These are phyloP conservation scores for Saccharomyces uvarum DNA, from an alignment of 1,139 yeast genomes.

Conservation along the genomic window DNA sequence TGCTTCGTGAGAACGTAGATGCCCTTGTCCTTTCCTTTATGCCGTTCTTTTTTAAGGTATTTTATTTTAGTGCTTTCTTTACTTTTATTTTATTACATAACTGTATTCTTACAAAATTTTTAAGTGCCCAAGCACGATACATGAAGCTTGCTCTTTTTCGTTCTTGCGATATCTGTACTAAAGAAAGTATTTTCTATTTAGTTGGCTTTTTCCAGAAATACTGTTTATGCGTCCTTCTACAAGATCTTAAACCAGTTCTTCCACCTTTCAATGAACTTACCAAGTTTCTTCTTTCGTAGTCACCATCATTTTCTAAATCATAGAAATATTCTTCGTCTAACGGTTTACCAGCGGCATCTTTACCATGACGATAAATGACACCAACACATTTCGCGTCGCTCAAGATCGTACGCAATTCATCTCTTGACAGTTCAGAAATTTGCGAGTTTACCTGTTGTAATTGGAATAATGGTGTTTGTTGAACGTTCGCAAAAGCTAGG, in stretches of 20 bases:
- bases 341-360: constrained; percentile 93
- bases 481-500: constrained; percentile 79
- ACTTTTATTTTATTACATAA: constrained; percentile 5
- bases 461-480: constrained; percentile 74
- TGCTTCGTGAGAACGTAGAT: constrained; percentile 4
- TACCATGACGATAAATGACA: constrained; percentile 77
- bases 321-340: constrained; percentile 91
- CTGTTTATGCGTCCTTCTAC: constrained; percentile 91
- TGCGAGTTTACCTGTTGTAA: constrained; percentile 53
- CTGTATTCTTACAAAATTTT: constrained; percentile 6
- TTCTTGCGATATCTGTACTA: not conserved
- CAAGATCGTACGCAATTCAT: constrained; percentile 41
- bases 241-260: constrained; percentile 69
- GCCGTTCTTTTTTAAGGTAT: not conserved
- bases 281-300: constrained; percentile 56
- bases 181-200: constrained; percentile 10
- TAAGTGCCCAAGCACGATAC: not conserved
- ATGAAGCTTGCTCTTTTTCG: not conserved
- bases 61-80: not conserved
- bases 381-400: constrained; percentile 52
- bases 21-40: not conserved
- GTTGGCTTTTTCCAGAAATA: constrained; percentile 76
- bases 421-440: constrained; percentile 39
- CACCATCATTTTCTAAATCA: constrained; percentile 73
- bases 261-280: constrained; percentile 77